Evolutionary conservation across 192 early-diverging fungal species (phyloP).

Genomic region (Phlyctochytrium bullatum): DNA sequence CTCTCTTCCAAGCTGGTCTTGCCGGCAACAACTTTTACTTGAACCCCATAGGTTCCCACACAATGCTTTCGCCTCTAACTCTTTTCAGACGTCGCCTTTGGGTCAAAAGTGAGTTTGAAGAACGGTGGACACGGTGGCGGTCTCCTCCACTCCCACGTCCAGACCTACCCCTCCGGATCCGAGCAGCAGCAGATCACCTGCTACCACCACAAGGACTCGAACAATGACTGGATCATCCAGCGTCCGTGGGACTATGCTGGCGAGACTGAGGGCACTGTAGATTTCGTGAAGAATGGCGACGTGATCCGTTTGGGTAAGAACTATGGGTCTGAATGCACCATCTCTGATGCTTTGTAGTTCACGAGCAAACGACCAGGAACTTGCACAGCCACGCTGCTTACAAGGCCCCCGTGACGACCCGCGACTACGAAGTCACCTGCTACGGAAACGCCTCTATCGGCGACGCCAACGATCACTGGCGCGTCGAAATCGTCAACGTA

Average conservation of each 20-base stretch:
- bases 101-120: conserved; percentile 85
- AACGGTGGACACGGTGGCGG: conserved; percentile 81
- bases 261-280: conserved; percentile 31
- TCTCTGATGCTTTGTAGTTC: conserved; percentile 44
- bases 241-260: conserved; percentile 49
- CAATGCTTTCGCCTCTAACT: not conserved
- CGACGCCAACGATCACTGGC: conserved; percentile 92
- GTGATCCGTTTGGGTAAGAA: conserved; percentile 69
- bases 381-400: conserved; percentile 82
- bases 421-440: conserved; percentile 83
- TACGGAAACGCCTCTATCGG: conserved; percentile 75
- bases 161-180: conserved; percentile 79
- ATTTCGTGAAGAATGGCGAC: conserved; percentile 76
- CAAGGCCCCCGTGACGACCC: conserved; percentile 68
- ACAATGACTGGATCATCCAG: conserved; percentile 87
- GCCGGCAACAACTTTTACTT: conserved; percentile 72
- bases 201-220: conserved; percentile 88
- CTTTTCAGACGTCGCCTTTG: conserved; percentile 79
- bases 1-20: conserved; percentile 93
- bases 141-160: conserved; percentile 90
- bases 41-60: conserved; percentile 67
- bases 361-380: conserved; percentile 67
- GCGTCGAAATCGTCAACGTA: conserved; percentile 75
- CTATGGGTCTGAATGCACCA: not conserved
- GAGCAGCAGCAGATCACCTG: conserved; percentile 97